Evolutionary conservation across 257 asterid species (phyloP).

Genomic region (Solanum dulcamara): DNA sequence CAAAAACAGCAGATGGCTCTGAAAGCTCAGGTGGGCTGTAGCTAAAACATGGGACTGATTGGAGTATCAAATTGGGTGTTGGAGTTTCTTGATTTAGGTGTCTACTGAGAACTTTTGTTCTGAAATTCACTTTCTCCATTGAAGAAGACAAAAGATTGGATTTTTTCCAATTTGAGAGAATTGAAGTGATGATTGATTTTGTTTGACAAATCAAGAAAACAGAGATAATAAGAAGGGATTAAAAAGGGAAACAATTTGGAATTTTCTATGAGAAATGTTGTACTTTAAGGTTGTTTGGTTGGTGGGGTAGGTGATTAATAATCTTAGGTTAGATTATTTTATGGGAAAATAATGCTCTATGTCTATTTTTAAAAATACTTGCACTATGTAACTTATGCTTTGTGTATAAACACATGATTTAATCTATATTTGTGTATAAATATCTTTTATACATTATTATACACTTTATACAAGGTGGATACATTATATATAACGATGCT

Average conservation of each 20-base stretch:
- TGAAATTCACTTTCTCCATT: slow-evolving; percentile 57
- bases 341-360: no score
- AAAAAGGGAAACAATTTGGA: background rate
- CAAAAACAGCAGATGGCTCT: slow-evolving; percentile 37
- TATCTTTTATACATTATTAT: no score
- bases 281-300: background rate
- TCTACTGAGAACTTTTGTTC: slow-evolving; percentile 50
- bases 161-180: background rate
- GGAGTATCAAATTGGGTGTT: slow-evolving; percentile 3
- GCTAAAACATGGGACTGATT: slow-evolving; percentile 54
- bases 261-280: background rate
- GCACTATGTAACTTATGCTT: rapidly evolving
- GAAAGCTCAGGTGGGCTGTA: slow-evolving; percentile 74
- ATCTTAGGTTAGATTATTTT: background rate
- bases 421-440: no score
- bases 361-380: no score
- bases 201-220: background rate
- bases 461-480: no score
- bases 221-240: background rate
- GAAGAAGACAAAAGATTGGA: background rate
- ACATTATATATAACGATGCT: no score
- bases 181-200: background rate
- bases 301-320: background rate
- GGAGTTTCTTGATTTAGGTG: slow-evolving; percentile 43
- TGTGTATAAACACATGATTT: no score